These are phyloP conservation scores for Fusarium sp. DNA, from an alignment of 2,329 filamentous ascomycete species.

Conservation along the genomic window DNA sequence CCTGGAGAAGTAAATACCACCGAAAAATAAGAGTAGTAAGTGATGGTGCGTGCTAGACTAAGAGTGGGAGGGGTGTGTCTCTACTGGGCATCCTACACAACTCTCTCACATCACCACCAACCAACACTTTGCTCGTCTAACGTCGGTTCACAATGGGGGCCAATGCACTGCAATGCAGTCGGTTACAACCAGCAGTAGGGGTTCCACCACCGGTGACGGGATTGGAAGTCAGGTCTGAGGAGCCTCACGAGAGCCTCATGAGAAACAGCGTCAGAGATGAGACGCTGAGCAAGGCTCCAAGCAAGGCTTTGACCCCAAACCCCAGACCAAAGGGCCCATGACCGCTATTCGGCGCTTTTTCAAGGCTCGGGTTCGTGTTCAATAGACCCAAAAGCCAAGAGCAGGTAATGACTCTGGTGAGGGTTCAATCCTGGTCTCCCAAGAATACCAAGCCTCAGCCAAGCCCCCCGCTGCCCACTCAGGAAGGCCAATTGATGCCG, in stretches of 20 bases:
- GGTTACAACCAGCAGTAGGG: constrained; percentile 17
- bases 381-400: constrained; percentile 20
- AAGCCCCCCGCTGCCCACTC: constrained; percentile 31
- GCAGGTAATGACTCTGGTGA: constrained; percentile 32
- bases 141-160: constrained; percentile 41
- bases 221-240: constrained; percentile 20
- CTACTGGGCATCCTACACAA: constrained; percentile 2
- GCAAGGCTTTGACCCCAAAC: constrained; percentile 26
- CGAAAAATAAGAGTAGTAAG: constrained; percentile 20
- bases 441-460: constrained; percentile 44
- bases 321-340: constrained; percentile 27
- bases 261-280: neutral
- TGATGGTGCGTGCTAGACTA: constrained; percentile 28
- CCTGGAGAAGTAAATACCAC: constrained; percentile 29
- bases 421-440: constrained; percentile 35
- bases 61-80: constrained; percentile 22
- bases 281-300: constrained; percentile 26
- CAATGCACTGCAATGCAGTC: constrained; percentile 26
- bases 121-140: constrained; percentile 36
- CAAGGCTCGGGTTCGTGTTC: constrained; percentile 40
- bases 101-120: constrained; percentile 11
- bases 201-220: constrained; percentile 39
- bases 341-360: constrained; percentile 33
- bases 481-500: constrained; percentile 43
- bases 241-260: constrained; percentile 38